These are phyloP conservation scores for Phyllachora maydis DNA, from an alignment of 2,329 filamentous ascomycete species.

Conservation along the genomic window DNA sequence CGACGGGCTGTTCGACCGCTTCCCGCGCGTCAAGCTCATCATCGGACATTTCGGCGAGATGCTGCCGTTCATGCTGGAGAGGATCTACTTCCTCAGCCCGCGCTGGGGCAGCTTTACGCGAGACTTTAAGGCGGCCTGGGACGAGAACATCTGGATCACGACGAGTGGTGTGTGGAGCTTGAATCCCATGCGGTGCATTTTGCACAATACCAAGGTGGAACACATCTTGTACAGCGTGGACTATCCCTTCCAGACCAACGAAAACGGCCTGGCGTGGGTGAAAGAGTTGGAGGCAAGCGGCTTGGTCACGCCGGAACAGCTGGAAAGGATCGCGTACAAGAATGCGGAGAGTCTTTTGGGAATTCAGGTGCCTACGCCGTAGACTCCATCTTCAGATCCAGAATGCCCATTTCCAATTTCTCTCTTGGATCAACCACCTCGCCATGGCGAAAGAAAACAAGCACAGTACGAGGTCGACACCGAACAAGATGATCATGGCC, in stretches of 20 bases:
- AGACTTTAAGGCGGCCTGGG: conserved; percentile 26
- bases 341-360: conserved; percentile 27
- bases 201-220: conserved; percentile 23
- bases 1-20: conserved; percentile 30
- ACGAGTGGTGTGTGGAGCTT: conserved; percentile 31
- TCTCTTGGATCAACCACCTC: too few relatives aligned
- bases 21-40: conserved; percentile 30
- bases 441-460: too few relatives aligned
- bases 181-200: conserved; percentile 20
- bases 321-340: conserved; percentile 23
- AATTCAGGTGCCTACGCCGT: conserved; percentile 2
- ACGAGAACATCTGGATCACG: conserved; percentile 34
- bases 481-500: too few relatives aligned
- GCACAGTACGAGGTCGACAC: too few relatives aligned
- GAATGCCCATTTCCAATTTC: too few relatives aligned
- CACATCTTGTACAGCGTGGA: conserved; percentile 34
- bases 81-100: conserved; percentile 13
- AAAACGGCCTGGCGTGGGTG: conserved; percentile 24
- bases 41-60: conserved; percentile 30
- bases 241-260: conserved; percentile 30
- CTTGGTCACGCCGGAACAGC: conserved; percentile 23
- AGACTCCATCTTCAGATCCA: too few relatives aligned
- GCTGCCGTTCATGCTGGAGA: conserved; percentile 31
- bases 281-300: conserved; percentile 24
- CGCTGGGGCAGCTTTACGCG: conserved; percentile 12